Evolutionary conservation across 116 monocot species (phyloP), one percentile per base, ranked within the genome.

Genomic region (Papilionanthe hybrid): DNA sequence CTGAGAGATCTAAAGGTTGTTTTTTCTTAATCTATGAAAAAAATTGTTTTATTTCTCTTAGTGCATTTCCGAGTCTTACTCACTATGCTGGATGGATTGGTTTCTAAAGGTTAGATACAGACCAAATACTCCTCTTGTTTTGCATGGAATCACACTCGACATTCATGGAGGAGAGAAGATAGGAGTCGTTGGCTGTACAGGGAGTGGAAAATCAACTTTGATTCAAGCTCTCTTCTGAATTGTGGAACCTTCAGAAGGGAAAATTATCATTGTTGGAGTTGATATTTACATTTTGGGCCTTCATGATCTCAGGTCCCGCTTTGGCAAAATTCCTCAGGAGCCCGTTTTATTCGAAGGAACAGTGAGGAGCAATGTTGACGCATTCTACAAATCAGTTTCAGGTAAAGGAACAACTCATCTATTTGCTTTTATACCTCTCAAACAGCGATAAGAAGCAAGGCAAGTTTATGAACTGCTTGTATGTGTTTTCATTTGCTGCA

Each of bases 301-400:
- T 84, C 95, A 99, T 78, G 90, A 99, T 89, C 93, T 99, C 17
- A 81, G 99, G 75, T 99, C 99, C 7, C 88, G 92, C n/a, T 95
- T 99, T 80, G 95, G 95, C 27, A 99, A 95, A 67, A 99, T 99
- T 73, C 99, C 99, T 75, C 99, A 99, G 72, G 99, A 99, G 41
- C 99, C 99, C 32, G 93, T 94, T 85, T 88, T 99, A 5, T 99
- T 99, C 74, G 91, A 92, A 88, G 99, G 99, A 81, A 99, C 99
- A 42, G 90, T 99, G 57, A 53, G 99, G 57, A 95, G 89, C 85
- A 99, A 99, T 78, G 89, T 99, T 53, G 99, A 99, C 72, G 95
- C 95, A 20, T n/a, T n/a, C n/a, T n/a, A n/a, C n/a, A n/a, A n/a
- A n/a, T n/a, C n/a, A n/a, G n/a, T n/a, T n/a, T n/a, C n/a, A n/a